These are phyloP conservation scores for Pseudonectria buxi DNA, from an alignment of 2,329 filamentous ascomycete species.

Conservation along the genomic window DNA sequence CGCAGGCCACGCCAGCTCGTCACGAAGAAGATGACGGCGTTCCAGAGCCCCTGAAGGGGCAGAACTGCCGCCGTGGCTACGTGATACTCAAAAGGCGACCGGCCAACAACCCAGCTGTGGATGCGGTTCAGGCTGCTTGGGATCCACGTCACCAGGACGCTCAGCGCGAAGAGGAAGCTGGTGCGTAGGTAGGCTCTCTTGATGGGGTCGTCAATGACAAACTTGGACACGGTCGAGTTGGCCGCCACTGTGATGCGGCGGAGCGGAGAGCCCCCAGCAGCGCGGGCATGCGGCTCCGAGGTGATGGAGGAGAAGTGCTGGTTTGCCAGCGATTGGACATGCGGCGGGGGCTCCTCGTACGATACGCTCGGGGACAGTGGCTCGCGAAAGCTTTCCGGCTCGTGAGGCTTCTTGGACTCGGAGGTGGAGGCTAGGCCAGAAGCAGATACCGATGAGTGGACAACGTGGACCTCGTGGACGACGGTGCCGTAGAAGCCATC, in stretches of 20 bases:
- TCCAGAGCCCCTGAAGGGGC: constrained; percentile 75
- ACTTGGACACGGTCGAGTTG: constrained; percentile 29
- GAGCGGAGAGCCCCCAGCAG: constrained; percentile 5
- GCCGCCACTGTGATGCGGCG: constrained; percentile 13
- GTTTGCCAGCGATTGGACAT: constrained; percentile 14
- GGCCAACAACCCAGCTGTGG: constrained; percentile 53
- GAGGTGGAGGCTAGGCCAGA: constrained; percentile 8
- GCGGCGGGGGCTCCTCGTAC: constrained; percentile 13
- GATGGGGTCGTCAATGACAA: constrained; percentile 43
- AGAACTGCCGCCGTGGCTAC: constrained; percentile 65
- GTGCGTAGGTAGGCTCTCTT: constrained; percentile 56
- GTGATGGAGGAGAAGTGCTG: constrained; percentile 30
- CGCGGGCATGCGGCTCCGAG: constrained; percentile 10
- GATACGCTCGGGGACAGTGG: constrained; percentile 14
- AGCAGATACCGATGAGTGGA: constrained; percentile 23
- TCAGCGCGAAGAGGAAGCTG: constrained; percentile 54
- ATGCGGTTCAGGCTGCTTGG: constrained; percentile 68
- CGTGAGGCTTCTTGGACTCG: constrained; percentile 19
- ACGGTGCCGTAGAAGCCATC: constrained; percentile 42
- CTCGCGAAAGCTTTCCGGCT: background rate
- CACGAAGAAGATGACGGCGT: constrained; percentile 67
- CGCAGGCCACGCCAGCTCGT: constrained; percentile 44
- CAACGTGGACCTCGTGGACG: constrained; percentile 46
- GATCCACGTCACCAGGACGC: constrained; percentile 56
- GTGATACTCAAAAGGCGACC: constrained; percentile 57